These are phyloP conservation scores for Microbotryum violaceum DNA, from an alignment of 1,284 basidiomycete species.

Conservation along the genomic window DNA sequence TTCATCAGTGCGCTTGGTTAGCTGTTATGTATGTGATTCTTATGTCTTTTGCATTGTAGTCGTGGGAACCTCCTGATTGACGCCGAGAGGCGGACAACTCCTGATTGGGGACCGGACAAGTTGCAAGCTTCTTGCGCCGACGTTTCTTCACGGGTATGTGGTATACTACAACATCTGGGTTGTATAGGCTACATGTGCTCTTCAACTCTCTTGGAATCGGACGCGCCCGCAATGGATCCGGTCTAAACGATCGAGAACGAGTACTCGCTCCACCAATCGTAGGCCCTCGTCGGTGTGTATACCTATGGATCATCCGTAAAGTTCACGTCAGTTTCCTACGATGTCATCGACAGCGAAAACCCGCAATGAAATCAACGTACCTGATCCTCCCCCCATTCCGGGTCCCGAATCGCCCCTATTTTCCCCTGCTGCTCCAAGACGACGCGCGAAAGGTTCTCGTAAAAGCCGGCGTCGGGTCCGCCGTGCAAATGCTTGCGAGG, in stretches of 20 bases:
- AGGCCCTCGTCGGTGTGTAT: constrained; percentile 2
- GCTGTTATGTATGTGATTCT: too few species aligned
- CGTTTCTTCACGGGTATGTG: too few species aligned
- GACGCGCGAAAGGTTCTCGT: constrained; percentile 46
- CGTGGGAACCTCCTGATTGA: too few species aligned
- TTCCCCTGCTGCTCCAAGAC: constrained; percentile 50
- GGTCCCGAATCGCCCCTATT: constrained; percentile 51
- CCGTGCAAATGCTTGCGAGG: constrained; percentile 46
- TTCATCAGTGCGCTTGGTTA: too few species aligned
- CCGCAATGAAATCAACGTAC: constrained; percentile 38
- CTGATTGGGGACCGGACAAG: too few species aligned
- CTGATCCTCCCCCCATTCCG: constrained; percentile 46
- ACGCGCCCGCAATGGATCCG: not conserved
- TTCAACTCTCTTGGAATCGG: too few species aligned
- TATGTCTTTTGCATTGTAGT: too few species aligned
- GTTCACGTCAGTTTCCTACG: too few species aligned
- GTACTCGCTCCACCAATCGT: constrained; percentile 21
- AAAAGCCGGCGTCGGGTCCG: constrained; percentile 41
- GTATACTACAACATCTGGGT: too few species aligned
- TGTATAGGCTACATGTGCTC: too few species aligned
- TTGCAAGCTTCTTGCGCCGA: too few species aligned
- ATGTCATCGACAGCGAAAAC: not conserved
- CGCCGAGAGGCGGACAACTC: too few species aligned
- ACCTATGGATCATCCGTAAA: not conserved
- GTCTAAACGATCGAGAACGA: constrained; percentile 1